Conservation (phyloP, 805 yeast species). For the Saccharomycopsis schoenii region DNA sequence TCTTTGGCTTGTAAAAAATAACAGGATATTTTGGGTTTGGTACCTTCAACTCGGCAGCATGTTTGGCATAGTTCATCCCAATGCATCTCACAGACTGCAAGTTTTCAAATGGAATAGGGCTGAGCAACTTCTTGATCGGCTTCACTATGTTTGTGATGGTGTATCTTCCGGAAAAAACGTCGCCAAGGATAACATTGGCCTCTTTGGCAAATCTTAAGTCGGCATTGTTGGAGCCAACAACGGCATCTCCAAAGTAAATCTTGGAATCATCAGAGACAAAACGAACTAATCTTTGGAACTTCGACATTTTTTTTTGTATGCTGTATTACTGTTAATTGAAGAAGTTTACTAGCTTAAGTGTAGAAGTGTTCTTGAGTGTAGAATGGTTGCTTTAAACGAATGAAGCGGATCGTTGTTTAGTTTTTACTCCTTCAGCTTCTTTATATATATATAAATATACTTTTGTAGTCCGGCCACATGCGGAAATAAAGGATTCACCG, state of each 20-base stretch:
- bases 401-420: background rate
- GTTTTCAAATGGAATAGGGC: slow-evolving; percentile 32
- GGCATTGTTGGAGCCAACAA: slow-evolving; percentile 25
- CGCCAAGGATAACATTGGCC: slow-evolving; percentile 39
- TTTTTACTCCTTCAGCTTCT: background rate
- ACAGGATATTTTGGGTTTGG: slow-evolving; percentile 40
- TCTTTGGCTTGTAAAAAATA: slow-evolving; percentile 40
- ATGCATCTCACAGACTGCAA: slow-evolving; percentile 35
- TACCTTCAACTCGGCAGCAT: slow-evolving; percentile 30
- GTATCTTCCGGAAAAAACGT: slow-evolving; percentile 30
- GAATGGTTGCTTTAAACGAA: too few species aligned
- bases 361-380: too few species aligned
- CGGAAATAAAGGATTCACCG: background rate
- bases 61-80: slow-evolving; percentile 43
- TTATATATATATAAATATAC: background rate
- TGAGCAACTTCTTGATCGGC: slow-evolving; percentile 28
- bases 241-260: slow-evolving; percentile 40
- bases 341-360: too few species aligned
- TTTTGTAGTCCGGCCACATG: background rate
- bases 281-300: slow-evolving; percentile 29
- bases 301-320: slow-evolving; percentile 1
- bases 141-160: slow-evolving; percentile 30
- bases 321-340: too few species aligned
- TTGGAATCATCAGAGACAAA: slow-evolving; percentile 37
- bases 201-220: slow-evolving; percentile 32